Conservation (phyloP, 2,329 filamentous ascomycete species). For the Claviceps sp. region DNA sequence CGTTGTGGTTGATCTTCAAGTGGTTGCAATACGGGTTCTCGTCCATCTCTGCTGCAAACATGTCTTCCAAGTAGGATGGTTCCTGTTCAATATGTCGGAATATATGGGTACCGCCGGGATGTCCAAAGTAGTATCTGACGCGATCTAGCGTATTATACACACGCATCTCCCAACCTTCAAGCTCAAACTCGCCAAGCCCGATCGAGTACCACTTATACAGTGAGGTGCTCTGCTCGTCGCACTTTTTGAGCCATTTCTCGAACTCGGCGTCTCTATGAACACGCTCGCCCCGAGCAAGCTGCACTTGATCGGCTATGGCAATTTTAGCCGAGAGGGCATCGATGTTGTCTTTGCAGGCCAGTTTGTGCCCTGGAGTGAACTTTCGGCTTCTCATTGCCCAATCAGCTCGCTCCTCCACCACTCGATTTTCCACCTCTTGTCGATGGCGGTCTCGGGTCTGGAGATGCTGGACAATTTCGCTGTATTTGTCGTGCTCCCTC, state of each 20-base stretch:
- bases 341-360: neutral
- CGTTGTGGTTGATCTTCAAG: neutral
- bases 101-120: slow-evolving; percentile 14
- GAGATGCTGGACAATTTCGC: neutral
- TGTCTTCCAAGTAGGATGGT: neutral
- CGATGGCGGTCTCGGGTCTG: neutral
- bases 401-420: neutral
- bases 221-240: neutral
- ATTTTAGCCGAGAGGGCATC: neutral
- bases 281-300: neutral
- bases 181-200: neutral
- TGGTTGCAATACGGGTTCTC: neutral
- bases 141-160: neutral
- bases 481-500: slow-evolving; percentile 5
- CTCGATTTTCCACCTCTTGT: neutral
- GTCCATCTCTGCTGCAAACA: too few relatives aligned
- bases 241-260: neutral
- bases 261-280: neutral
- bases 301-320: neutral
- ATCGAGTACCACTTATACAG: neutral
- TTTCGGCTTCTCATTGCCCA: neutral
- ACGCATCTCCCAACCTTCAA: neutral
- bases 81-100: slow-evolving; percentile 10
- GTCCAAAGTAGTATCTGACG: slow-evolving; percentile 14
- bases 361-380: neutral